phyloP scores from a whole-genome alignment of 768 basidiomycete species.

The Agrocybe pediades region DNA sequence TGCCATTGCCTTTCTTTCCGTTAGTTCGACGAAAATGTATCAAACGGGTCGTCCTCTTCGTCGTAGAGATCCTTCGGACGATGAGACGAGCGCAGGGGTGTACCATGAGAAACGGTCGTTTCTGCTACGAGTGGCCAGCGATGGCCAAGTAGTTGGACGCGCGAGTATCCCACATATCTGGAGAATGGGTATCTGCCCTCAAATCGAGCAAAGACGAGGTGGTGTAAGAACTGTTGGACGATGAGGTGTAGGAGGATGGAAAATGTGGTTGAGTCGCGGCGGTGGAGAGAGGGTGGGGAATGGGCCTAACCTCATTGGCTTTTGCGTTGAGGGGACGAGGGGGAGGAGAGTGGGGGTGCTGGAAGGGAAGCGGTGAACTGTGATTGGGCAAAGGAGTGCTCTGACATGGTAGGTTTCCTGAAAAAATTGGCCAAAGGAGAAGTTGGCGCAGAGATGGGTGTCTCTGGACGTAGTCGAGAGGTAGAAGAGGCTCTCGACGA shows the following conservation, averaged over 20 bases:
- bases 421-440: no score
- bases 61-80: constrained; percentile 54
- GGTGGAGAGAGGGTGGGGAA: constrained; percentile 77
- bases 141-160: no score
- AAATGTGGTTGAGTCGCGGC: constrained; percentile 60
- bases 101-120: no score
- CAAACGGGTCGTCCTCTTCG: constrained; percentile 85
- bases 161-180: no score
- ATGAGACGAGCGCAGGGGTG: constrained; percentile 62
- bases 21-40: constrained; percentile 65
- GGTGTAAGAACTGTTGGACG: no score
- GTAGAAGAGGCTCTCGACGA: constrained; percentile 81
- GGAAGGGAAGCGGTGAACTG: constrained; percentile 81
- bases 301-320: constrained; percentile 87
- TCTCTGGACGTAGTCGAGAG: no score
- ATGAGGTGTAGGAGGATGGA: no score
- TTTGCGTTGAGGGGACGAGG: constrained; percentile 89
- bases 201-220: no score
- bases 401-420: constrained; percentile 52
- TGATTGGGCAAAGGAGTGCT: constrained; percentile 63
- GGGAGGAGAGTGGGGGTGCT: constrained; percentile 82
- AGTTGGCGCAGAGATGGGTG: no score
- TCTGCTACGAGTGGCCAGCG: no score
- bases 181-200: no score
- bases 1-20: no score